phyloP scores from a whole-genome alignment of 768 basidiomycete species.

The Auriscalpium vulgare region DNA sequence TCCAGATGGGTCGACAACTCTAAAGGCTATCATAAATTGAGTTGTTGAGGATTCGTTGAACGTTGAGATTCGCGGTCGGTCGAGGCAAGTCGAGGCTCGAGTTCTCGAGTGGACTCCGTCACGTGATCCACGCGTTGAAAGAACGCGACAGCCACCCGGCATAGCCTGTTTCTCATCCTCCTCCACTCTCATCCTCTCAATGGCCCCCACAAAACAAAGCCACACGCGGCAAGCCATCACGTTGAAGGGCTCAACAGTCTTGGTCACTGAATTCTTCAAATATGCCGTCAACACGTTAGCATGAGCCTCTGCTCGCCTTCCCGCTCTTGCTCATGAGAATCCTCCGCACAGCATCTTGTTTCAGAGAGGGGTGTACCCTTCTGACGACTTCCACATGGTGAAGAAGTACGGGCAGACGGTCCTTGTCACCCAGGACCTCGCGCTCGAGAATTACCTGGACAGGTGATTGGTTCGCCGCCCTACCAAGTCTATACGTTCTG shows the following conservation, averaged over 20 bases:
- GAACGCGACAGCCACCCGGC: no score
- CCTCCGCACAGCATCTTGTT: slow-evolving; percentile 69
- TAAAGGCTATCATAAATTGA: no score
- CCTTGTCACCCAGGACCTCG: slow-evolving; percentile 88
- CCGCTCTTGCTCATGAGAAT: not conserved
- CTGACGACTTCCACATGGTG: slow-evolving; percentile 98
- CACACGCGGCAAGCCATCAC: slow-evolving; percentile 72
- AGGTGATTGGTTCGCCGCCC: slow-evolving; percentile 33
- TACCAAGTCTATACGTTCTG: not conserved
- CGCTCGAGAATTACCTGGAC: slow-evolving; percentile 88
- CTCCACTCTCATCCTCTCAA: slow-evolving; percentile 2
- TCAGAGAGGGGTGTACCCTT: slow-evolving; percentile 94
- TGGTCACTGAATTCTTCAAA: slow-evolving; percentile 99
- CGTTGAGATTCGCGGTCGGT: no score
- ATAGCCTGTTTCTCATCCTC: no score
- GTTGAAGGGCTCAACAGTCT: slow-evolving; percentile 87
- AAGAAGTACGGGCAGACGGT: slow-evolving; percentile 98
- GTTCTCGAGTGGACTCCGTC: no score
- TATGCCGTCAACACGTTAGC: slow-evolving; percentile 95
- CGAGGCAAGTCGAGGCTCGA: no score
- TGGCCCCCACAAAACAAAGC: slow-evolving; percentile 38
- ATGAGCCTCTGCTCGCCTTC: not conserved
- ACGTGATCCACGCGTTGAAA: no score
- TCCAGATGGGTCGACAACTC: no score
- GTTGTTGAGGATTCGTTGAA: no score